Evolutionary conservation across 192 early-diverging fungal species (phyloP), one percentile per base, ranked within the genome.

Genomic region (Ambispora gerdemannii): DNA sequence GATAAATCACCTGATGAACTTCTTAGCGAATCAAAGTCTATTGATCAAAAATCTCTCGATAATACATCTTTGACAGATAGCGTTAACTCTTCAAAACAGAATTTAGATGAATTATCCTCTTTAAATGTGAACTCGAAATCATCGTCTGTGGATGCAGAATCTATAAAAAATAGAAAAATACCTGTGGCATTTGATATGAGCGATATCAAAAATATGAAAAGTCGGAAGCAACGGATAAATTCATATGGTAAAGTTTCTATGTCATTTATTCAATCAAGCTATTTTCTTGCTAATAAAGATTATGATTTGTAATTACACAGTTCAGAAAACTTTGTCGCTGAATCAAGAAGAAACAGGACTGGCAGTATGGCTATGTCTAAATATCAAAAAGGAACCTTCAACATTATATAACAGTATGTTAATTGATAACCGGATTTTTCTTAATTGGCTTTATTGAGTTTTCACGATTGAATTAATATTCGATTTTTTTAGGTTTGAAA

Each of bases 191-290:
- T 60, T 50, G 50, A 32, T 50, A 49, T 43, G 2, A 30, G 17
- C 20, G 68, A 70, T 47, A 60, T 70, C 38, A 70, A 55, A 47
- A 36, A 70, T 49, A 25, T 70, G 17, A 70, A 22, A 20, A 70
- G 28, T 50, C 34, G 56, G 13, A 32, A 7, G 15, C 55, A 70
- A 60, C 58, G 56, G 25, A 70, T 7, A 10, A 60, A 60, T n/a
- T 32, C 56, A 49, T 70, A 60, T 32, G 55, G 68, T 70, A 61
- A 60, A 6, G n/a, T n/a, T n/a, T n/a, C n/a, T n/a, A n/a, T n/a
- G n/a, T n/a, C n/a, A n/a, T n/a, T n/a, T n/a, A n/a, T n/a, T n/a
- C n/a, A n/a, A n/a, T n/a, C n/a, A n/a, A n/a, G n/a, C n/a, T n/a
- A n/a, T n/a, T n/a, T n/a, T n/a, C n/a, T n/a, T n/a, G n/a, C n/a